Evolutionary conservation across 352 stramenopile species (phyloP).

Genomic region (Blastocystis sp.): DNA sequence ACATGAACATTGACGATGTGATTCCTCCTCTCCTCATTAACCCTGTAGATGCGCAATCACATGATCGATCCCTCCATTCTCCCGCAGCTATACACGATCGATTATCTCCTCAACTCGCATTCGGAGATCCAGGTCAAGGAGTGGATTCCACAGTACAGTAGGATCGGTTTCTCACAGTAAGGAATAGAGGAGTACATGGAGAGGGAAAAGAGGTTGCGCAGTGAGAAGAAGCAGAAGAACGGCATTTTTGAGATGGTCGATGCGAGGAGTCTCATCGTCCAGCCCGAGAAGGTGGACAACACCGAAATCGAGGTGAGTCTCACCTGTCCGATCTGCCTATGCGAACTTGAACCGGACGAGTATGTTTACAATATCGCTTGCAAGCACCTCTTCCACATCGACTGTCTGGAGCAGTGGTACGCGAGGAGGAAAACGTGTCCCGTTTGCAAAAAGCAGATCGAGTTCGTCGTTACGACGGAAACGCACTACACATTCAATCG

Average conservation of each 20-base stretch:
- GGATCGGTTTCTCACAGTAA: not conserved
- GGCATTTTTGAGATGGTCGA: not conserved
- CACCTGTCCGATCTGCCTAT: conserved; percentile 56
- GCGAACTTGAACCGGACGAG: conserved; percentile 23
- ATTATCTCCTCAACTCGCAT: conserved; percentile 52
- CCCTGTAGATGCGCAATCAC: conserved; percentile 18
- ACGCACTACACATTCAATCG: conserved; percentile 59
- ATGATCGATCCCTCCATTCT: conserved; percentile 59
- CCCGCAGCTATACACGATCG: conserved; percentile 52
- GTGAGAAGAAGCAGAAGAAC: not conserved
- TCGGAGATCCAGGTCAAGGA: conserved; percentile 28
- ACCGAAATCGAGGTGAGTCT: conserved; percentile 7
- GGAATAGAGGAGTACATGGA: not conserved
- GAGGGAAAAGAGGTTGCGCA: not conserved
- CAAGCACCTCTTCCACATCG: conserved; percentile 59
- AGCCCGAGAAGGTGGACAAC: not conserved
- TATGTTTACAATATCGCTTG: conserved; percentile 58
- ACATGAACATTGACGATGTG: conserved; percentile 62
- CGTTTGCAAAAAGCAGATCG: conserved; percentile 44
- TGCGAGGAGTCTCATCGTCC: not conserved
- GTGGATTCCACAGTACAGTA: conserved; percentile 54
- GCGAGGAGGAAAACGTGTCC: conserved; percentile 42
- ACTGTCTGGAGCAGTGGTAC: conserved; percentile 64
- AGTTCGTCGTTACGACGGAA: conserved; percentile 56
- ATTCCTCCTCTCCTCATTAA: too few relatives aligned